Evolutionary conservation across 805 yeast genomes (phyloP).

Genomic region (Metschnikowia borealis): DNA sequence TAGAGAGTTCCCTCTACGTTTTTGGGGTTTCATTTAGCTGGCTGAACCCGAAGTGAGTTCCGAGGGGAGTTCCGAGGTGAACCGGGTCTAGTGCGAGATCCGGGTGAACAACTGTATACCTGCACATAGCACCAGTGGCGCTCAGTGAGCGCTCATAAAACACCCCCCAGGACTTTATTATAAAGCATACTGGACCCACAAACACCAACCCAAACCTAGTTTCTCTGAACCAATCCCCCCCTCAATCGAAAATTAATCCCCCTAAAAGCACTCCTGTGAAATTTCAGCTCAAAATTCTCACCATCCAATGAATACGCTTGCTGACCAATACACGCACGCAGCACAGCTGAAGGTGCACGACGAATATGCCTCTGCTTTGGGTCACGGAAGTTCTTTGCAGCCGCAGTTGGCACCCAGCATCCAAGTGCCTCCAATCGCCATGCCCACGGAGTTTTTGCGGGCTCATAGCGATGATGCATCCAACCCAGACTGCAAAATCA

Average conservation of each 20-base stretch:
- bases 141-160: conserved; percentile 1
- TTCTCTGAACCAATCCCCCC: background rate
- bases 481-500: conserved; percentile 91
- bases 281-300: background rate
- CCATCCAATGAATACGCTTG: conserved; percentile 35
- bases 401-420: conserved; percentile 56
- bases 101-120: background rate
- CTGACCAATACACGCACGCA: conserved; percentile 34
- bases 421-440: conserved; percentile 75
- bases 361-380: conserved; percentile 28
- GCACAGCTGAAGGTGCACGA: conserved; percentile 23
- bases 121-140: conserved; percentile 10
- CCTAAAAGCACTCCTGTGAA: background rate
- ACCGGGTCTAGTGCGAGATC: no score
- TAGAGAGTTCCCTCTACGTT: no score
- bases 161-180: background rate
- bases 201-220: background rate
- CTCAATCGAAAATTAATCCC: background rate
- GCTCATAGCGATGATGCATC: conserved; percentile 97
- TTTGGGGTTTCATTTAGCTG: no score
- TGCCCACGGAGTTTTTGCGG: conserved; percentile 87
- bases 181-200: background rate
- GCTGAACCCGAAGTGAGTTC: no score
- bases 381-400: conserved; percentile 16
- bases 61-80: no score